Evolutionary conservation across 768 basidiomycete species (phyloP), one percentile per base, ranked within the genome.

Genomic region (Calocybe gangraenosa): DNA sequence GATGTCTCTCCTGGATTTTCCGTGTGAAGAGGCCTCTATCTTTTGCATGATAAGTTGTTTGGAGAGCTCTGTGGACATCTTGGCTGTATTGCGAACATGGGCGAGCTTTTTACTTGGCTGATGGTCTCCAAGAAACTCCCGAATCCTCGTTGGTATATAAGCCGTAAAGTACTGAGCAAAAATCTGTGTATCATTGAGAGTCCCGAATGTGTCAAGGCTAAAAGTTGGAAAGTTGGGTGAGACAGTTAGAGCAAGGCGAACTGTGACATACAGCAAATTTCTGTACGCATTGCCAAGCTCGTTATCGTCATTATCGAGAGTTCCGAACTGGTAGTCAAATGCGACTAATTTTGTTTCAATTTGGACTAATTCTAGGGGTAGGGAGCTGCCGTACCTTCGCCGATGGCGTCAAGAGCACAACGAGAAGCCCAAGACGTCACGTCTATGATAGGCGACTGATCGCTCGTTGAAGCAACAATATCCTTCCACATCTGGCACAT

Each of bases 321-420:
- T 63, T 10, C 64, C 66, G 31, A 78, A 77, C 20, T 64, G 65
- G 50, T 77, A 69, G 43, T 76, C 76, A 48, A 79, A 79, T 32
- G 73, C 75, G 40, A 70, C 76, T 72, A 18, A 5, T 25, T 21
- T 39, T 19, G 18, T 34, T 1, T 14, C 9, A 14, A 14, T n/a
- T 21, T 20, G 20, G 8, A 19, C n/a, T 11, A 2, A 30, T n/a
- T 22, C 2, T 2, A 9, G 8, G n/a, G n/a, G n/a, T 9, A 5
- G 30, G 18, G 9, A 17, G 19, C 20, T 4, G 23, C 31, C 53
- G 7, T 58, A 74, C 76, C 74, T 57, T 69, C 64, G 7, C 74
- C 78, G 43, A 79, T 72, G 11, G 74, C 69, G 59, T 78, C 78
- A 42, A 79, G 50, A 6, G 74, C 70, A 2, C 70, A 71, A 3